phyloP scores from a whole-genome alignment of 352 stramenopile species.

The Ophiocytium majus region DNA sequence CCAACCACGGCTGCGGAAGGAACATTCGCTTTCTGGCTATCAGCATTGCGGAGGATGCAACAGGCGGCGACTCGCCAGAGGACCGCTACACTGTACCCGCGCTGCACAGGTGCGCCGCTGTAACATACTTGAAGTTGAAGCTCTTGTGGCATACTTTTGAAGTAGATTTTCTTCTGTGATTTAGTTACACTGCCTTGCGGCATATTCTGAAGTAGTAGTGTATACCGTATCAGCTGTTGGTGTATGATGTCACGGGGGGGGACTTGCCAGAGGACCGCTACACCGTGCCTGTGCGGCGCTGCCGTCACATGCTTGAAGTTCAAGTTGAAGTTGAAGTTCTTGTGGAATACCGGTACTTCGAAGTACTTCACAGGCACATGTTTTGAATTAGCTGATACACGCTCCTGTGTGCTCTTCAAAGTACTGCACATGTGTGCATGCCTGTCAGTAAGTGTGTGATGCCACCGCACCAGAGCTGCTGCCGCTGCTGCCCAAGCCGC shows the following conservation, averaged over 20 bases:
- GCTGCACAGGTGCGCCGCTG: not conserved
- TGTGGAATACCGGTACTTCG: too few relatives aligned
- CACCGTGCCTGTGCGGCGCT: not conserved
- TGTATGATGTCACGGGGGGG: not conserved
- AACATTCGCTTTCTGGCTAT: constrained; percentile 48
- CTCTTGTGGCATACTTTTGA: not conserved
- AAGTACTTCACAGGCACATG: not conserved
- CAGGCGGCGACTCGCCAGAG: not conserved
- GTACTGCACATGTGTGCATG: not conserved
- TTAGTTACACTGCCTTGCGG: not conserved
- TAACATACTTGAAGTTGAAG: not conserved
- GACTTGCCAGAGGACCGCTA: not conserved
- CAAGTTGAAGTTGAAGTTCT: too few relatives aligned
- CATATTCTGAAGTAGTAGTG: not conserved
- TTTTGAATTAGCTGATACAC: not conserved
- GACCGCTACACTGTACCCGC: not conserved
- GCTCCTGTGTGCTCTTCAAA: not conserved
- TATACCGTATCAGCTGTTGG: not conserved
- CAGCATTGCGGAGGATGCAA: not conserved
- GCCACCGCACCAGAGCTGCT: too few relatives aligned
- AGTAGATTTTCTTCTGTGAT: too few relatives aligned
- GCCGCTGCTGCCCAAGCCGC: too few relatives aligned
- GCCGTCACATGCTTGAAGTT: not conserved
- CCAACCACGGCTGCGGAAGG: constrained; percentile 38
- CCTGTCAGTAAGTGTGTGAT: too few relatives aligned